Evolutionary conservation across 1,139 yeast genomes (phyloP), one percentile per base, ranked within the genome.

Genomic region (Pichia sp.): DNA sequence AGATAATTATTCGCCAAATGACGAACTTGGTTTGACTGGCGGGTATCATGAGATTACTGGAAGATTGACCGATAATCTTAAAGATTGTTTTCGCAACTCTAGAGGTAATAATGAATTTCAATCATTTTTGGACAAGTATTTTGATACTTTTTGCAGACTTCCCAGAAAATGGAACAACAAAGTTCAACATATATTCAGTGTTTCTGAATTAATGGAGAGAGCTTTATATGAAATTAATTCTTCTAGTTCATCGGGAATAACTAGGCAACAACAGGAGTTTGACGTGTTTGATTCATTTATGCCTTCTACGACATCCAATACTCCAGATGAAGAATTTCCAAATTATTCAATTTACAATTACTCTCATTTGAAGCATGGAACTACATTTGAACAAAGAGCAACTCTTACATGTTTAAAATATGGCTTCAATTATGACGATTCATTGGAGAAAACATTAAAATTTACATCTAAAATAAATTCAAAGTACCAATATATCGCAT

Each of bases 271-370:
- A 10, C 11, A 5, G 4, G 47, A 44, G 17, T 6, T 12, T n/a
- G 51, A 47, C 19, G 9, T 47, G 6, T 44, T 47, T 37, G 45
- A 47, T 19, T 34, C 51, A 2, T 44, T 44, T n/a, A 44, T 47
- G 42, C 41, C 40, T 14, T 22, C 42, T 12, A 36, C 31, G 3
- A 4, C 11, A 1, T 12, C 12, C 12, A 15, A 39, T 14, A 4
- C n/a, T 12, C 8, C 10, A 8, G 15, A 17, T 11, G 38, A 30
- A 3, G 15, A 27, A 19, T 44, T 47, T 18, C 45, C 48, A 1
- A 39, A 44, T 32, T 47, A 47, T 32, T 19, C 33, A 6, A 20
- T 9, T 2, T 46, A 46, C n/a, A 46, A 46, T 20, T 28, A 11
- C 15, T 18, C 19, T 4, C 31, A 33, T 22, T 38, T 46, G 19